Evolutionary conservation across 2,329 filamentous ascomycete species (phyloP), one percentile per base, ranked within the genome.

Genomic region (Xylariaceae sp.): DNA sequence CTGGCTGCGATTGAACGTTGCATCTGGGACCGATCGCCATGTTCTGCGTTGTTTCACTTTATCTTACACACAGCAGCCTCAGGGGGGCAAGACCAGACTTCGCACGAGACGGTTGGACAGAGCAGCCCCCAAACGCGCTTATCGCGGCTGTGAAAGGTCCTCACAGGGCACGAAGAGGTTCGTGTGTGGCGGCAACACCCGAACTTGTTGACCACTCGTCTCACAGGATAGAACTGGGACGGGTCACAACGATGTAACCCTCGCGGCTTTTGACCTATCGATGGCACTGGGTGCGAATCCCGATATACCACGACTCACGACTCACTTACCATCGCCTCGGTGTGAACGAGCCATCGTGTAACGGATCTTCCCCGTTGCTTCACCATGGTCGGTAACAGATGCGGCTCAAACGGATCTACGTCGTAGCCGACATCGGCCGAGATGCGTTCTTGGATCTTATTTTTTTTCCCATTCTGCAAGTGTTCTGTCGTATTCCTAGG

Each of bases 51-150:
- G 37, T 60, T 51, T 42, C 61, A 58, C 51, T 42, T 42, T 51
- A 56, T 58, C 57, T 59, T 56, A 55, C 48, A 50, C 58, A 57
- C 60, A n/a, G 42, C 42, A 51, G 62, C 62, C 56, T 57, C 52
- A 60, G 61, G 61, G 59, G 61, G 60, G 60, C 11, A 54, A 63
- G 60, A 58, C 57, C 23, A 30, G 53, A 49, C 44, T 45, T 60
- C 55, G 10, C 15, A 39, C 8, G 51, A 52, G 56, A 58, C 52
- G 53, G 53, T 61, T 42, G 4, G 37, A 56, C 47, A 65, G 48
- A 53, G 58, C 60, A 53, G 60, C 47, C 58, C 55, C 64, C 59
- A 54, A 61, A 59, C 63, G 65, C 64, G 64, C 65, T 66, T 66
- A 65, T 45, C 62, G 65, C 65, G 63, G 64, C 61, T 68, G 61